Evolutionary conservation across 176 grass and related monocot species (phyloP).

Genomic region (Carex littledalei): DNA sequence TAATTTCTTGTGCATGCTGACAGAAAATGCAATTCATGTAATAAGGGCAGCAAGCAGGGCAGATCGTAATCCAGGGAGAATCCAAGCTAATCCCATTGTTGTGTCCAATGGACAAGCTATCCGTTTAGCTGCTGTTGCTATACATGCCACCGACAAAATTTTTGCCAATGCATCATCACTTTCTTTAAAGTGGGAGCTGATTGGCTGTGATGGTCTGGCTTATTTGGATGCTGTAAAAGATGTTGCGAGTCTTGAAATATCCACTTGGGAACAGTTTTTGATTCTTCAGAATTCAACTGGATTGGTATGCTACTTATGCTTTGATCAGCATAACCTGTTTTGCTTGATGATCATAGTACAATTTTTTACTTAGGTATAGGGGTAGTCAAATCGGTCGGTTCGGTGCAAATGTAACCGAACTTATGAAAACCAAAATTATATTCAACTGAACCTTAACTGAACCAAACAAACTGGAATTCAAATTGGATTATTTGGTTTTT

Average conservation of each 20-base stretch:
- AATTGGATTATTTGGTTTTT: not conserved
- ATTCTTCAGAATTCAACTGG: constrained; percentile 85
- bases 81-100: constrained; percentile 65
- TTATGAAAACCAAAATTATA: not conserved
- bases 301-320: constrained; percentile 50
- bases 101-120: constrained; percentile 74
- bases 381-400: not conserved
- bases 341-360: not conserved
- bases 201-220: constrained; percentile 67
- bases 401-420: not conserved
- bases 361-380: not conserved
- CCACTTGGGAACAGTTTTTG: constrained; percentile 83
- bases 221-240: constrained; percentile 41
- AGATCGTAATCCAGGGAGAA: constrained; percentile 59
- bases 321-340: constrained; percentile 8
- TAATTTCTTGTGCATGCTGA: constrained; percentile 21
- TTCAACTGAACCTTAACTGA: not conserved
- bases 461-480: not conserved
- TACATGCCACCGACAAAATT: constrained; percentile 56
- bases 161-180: constrained; percentile 97
- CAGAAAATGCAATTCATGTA: constrained; percentile 67
- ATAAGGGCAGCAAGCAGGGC: constrained; percentile 57
- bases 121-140: constrained; percentile 65
- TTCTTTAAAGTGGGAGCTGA: constrained; percentile 69
- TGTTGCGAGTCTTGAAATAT: constrained; percentile 31